A percentile compares a stretch with the other conserved stretches of the same genome.
These are phyloP conservation scores for Ogataea siamensis DNA, from an alignment of 805 yeast species.

Conservation along the genomic window DNA sequence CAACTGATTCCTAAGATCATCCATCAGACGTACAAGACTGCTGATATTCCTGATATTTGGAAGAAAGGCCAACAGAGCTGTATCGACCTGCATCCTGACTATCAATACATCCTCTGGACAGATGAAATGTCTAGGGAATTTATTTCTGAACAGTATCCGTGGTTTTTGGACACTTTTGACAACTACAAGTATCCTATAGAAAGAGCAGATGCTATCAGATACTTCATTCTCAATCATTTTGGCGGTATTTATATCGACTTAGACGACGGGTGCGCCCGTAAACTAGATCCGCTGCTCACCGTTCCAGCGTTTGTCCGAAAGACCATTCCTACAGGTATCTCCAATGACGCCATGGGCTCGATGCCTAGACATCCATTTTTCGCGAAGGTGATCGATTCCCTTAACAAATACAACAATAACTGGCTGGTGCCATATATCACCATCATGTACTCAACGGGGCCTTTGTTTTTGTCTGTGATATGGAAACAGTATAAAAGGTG, in stretches of 20 bases:
- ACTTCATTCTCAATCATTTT: constrained; percentile 75
- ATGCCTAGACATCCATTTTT: constrained; percentile 87
- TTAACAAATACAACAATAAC: constrained; percentile 62
- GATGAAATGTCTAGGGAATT: constrained; percentile 79
- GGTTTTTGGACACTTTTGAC: constrained; percentile 83
- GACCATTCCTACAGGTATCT: constrained; percentile 86
- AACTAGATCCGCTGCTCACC: constrained; percentile 74
- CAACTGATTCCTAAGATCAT: constrained; percentile 82
- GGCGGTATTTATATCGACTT: constrained; percentile 91
- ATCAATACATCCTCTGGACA: constrained; percentile 87
- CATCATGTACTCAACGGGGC: constrained; percentile 92
- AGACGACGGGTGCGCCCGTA: constrained; percentile 83
- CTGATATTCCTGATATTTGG: constrained; percentile 80
- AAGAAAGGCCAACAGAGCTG: constrained; percentile 72
- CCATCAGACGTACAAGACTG: constrained; percentile 88
- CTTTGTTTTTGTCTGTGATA: constrained; percentile 77
- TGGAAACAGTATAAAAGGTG: constrained; percentile 87
- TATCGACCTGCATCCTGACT: constrained; percentile 79
- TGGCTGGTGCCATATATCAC: constrained; percentile 88
- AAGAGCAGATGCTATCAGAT: constrained; percentile 88
- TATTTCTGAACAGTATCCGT: constrained; percentile 74
- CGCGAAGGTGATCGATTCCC: constrained; percentile 60
- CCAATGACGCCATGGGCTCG: constrained; percentile 91
- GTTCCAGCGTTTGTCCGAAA: constrained; percentile 86
- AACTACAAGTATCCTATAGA: constrained; percentile 76